Evolutionary conservation across 2,329 filamentous ascomycete genomes (phyloP).

Genomic region (Aspergillus pseudoviridinutans): DNA sequence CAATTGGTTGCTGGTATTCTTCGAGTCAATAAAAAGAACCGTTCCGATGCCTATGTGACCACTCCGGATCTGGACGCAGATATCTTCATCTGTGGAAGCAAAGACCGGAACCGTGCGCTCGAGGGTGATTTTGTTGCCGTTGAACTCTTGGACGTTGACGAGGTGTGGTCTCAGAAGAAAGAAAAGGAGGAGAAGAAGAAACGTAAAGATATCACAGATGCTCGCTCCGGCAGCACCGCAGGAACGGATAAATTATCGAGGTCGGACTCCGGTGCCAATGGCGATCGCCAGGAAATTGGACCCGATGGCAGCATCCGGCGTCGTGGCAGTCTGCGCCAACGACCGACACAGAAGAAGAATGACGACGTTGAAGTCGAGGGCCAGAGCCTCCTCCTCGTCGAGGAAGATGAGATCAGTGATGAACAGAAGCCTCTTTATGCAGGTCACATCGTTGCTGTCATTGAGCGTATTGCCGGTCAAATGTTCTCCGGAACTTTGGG

Average conservation of each 20-base stretch:
- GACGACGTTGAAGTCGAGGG: slow-evolving; percentile 98
- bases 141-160: slow-evolving; percentile 94
- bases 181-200: slow-evolving; percentile 99
- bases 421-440: slow-evolving; percentile 97
- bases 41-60: slow-evolving; percentile 95
- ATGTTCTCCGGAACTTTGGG: slow-evolving; percentile 99
- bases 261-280: slow-evolving; percentile 56
- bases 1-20: slow-evolving; percentile 95
- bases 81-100: slow-evolving; percentile 99
- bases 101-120: slow-evolving; percentile 93
- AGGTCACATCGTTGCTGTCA: slow-evolving; percentile 93
- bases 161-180: slow-evolving; percentile 97
- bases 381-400: slow-evolving; percentile 90
- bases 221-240: slow-evolving; percentile 71
- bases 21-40: slow-evolving; percentile 99
- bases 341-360: slow-evolving; percentile 99
- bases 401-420: slow-evolving; percentile 98
- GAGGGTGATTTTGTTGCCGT: slow-evolving; percentile 95
- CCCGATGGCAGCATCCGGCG: slow-evolving; percentile 83
- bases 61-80: slow-evolving; percentile 93
- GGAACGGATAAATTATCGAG: slow-evolving; percentile 60
- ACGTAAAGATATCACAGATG: slow-evolving; percentile 96
- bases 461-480: slow-evolving; percentile 93
- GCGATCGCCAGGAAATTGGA: slow-evolving; percentile 58
- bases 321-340: slow-evolving; percentile 90